These are phyloP conservation scores for Fragaria vesca DNA, from an alignment of 306 rosid genomes.

Conservation along the genomic window DNA sequence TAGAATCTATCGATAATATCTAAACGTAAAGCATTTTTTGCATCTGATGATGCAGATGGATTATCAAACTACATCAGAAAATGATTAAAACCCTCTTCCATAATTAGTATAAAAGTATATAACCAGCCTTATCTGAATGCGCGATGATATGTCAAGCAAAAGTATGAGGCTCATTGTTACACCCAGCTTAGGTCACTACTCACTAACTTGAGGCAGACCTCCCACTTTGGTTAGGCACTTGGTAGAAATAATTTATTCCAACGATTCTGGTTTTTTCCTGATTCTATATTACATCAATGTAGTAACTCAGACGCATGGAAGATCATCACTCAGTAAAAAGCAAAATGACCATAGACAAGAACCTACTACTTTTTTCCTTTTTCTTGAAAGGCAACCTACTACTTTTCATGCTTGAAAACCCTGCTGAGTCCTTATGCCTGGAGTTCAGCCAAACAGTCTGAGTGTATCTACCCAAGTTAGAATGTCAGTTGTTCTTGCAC, in stretches of 20 bases:
- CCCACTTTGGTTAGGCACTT: slow-evolving; percentile 1
- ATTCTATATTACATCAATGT: not conserved
- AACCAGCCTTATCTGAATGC: slow-evolving; percentile 1
- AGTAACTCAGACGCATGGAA: not conserved
- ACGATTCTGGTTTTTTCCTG: not conserved
- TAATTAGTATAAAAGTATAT: not conserved
- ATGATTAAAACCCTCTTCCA: not conserved
- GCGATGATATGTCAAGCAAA: not conserved
- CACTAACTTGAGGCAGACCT: slow-evolving; percentile 1
- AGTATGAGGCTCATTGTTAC: not conserved
- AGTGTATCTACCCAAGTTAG: not conserved
- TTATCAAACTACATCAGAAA: not conserved
- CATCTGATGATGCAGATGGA: not conserved
- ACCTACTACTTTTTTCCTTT: not conserved
- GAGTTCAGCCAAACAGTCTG: not conserved
- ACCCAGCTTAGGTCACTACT: slow-evolving; percentile 1
- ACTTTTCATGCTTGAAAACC: not conserved
- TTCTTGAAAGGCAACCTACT: not conserved
- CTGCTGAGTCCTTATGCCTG: not conserved
- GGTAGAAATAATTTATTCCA: not conserved
- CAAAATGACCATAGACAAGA: not conserved
- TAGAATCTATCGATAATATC: not conserved
- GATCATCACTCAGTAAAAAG: not conserved
- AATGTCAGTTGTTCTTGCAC: not conserved
- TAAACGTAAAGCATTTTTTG: not conserved